Evolutionary conservation across 257 asterid species (phyloP).

Genomic region (Nicotiana paniculata): DNA sequence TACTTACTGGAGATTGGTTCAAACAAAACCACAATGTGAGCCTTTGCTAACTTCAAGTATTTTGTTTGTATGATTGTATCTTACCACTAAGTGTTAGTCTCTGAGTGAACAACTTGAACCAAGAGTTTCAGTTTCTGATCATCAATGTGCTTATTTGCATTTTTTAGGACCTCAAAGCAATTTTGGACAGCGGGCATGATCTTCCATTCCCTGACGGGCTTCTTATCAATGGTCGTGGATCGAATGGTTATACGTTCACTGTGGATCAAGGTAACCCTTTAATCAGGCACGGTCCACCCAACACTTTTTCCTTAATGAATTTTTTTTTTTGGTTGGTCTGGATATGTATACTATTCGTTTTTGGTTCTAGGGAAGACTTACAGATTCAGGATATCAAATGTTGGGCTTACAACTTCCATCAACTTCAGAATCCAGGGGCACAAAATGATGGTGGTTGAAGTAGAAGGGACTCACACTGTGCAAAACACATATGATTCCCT

Average conservation of each 20-base stretch:
- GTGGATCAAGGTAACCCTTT: conserved; percentile 16
- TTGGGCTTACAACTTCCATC: conserved; percentile 22
- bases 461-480: conserved; percentile 26
- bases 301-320: too few species aligned
- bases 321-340: too few species aligned
- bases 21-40: conserved; percentile 29
- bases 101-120: neutral
- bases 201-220: conserved; percentile 32
- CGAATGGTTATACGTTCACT: conserved; percentile 16
- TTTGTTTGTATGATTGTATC: neutral
- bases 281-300: neutral
- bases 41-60: neutral
- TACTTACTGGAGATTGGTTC: conserved; percentile 29
- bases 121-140: neutral
- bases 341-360: too few species aligned
- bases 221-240: conserved; percentile 25
- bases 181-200: conserved; percentile 25
- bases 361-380: conserved; percentile 23
- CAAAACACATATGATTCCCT: conserved; percentile 28
- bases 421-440: conserved; percentile 37
- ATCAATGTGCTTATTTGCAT: neutral
- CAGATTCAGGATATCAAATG: conserved; percentile 29
- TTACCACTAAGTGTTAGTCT: neutral
- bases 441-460: conserved; percentile 24
- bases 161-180: conserved; percentile 21